Percentiles rank a stretch among this genome's conserved stretches.
These are phyloP conservation scores for Aurantiochytrium sp. DNA, from an alignment of 108 stramenopile genomes.

Conservation along the genomic window DNA sequence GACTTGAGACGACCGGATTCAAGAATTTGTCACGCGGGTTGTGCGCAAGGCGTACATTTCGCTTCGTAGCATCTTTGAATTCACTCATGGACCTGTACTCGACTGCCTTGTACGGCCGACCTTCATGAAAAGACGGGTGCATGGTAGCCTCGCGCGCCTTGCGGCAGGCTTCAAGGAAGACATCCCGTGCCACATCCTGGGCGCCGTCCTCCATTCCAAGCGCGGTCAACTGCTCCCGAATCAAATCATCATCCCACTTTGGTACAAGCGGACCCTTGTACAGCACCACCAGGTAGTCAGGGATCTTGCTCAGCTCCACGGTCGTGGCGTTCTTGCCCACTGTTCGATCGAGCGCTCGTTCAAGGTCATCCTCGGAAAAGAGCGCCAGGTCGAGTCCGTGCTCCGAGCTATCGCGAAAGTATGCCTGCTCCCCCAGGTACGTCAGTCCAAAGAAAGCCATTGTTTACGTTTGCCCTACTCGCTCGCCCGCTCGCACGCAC, in stretches of 20 bases:
- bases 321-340: neutral
- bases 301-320: neutral
- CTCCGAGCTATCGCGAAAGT: slow-evolving; percentile 3
- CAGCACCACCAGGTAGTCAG: neutral
- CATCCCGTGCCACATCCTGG: neutral
- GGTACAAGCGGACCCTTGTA: neutral
- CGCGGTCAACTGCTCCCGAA: neutral
- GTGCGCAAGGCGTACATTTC: neutral
- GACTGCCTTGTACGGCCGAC: neutral
- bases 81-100: neutral
- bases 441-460: slow-evolving; percentile 12
- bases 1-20: neutral
- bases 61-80: neutral
- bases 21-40: neutral
- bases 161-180: neutral
- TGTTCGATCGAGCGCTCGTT: neutral
- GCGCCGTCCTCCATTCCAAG: neutral
- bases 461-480: neutral
- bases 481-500: too few relatives aligned
- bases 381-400: neutral
- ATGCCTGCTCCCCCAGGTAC: neutral
- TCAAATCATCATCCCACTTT: neutral
- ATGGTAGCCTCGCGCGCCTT: neutral
- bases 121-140: neutral
- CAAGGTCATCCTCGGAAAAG: neutral